Conservation (phyloP, 768 basidiomycete genomes). For the Leccinellum rugosiceps region DNA sequence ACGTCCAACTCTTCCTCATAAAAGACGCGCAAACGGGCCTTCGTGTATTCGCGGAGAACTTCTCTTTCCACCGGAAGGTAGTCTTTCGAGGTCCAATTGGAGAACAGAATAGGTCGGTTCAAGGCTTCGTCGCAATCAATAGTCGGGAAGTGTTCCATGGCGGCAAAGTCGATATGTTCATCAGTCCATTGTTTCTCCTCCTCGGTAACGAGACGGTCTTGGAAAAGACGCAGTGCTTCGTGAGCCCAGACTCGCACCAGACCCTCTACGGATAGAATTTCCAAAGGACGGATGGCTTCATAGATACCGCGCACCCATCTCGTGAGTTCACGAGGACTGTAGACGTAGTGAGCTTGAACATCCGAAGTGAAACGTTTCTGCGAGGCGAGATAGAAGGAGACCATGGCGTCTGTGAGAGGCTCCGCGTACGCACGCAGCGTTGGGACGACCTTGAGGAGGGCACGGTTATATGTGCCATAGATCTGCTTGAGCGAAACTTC, state of each 20-base stretch:
- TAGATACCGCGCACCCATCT: slow-evolving; percentile 97
- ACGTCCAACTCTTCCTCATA: slow-evolving; percentile 99
- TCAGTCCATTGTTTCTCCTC: slow-evolving; percentile 96
- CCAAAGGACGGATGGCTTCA: slow-evolving; percentile 92
- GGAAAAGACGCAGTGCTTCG: slow-evolving; percentile 94
- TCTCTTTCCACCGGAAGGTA: slow-evolving; percentile 96
- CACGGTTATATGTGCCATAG: slow-evolving; percentile 97
- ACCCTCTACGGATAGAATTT: slow-evolving; percentile 91
- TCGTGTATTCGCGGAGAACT: slow-evolving; percentile 90
- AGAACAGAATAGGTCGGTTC: slow-evolving; percentile 88
- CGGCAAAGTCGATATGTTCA: slow-evolving; percentile 79
- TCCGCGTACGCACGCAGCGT: slow-evolving; percentile 90
- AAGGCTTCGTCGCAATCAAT: slow-evolving; percentile 87
- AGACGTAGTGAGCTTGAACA: slow-evolving; percentile 97
- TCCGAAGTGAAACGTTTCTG: slow-evolving; percentile 95
- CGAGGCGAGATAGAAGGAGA: slow-evolving; percentile 89
- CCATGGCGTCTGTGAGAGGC: slow-evolving; percentile 97
- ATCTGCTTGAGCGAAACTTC: slow-evolving; percentile 97
- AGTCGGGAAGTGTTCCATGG: slow-evolving; percentile 90
- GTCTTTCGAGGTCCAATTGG: slow-evolving; percentile 98
- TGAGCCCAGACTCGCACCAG: slow-evolving; percentile 98
- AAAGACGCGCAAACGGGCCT: slow-evolving; percentile 95
- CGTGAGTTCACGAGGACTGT: slow-evolving; percentile 97
- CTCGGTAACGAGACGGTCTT: slow-evolving; percentile 92
- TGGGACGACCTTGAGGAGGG: slow-evolving; percentile 92